Base-by-base conservation (phyloP, 106 monocot species). In the Vanilla planifolia region DNA sequence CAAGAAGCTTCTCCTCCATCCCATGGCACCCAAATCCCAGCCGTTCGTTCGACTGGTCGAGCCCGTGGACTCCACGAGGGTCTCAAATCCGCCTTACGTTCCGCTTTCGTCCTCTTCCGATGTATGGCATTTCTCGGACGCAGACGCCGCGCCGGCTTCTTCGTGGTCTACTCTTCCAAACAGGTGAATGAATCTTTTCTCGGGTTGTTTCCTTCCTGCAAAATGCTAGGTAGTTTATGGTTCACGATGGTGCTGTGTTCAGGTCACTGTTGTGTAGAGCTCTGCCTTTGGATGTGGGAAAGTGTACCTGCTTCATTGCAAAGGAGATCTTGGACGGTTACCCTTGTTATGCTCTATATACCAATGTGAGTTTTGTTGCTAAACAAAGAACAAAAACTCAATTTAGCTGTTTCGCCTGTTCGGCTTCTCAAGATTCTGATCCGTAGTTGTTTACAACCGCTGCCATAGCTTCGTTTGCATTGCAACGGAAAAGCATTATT, bases 161-260 rank as follows among this genome's bases (percentile, higher is more conserved):
- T 85, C 85, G 2, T 85, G 85, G 85, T 77, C 80, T 23, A 72
- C 85, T 47, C 79, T 85, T 15, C 80, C 80, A 22, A 85, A 85
- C 15, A 73, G 73, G 84, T 74, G 8, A 62, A n/a, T 45, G 3
- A 13, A 22, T 50, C 24, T 26, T 40, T 0, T 44, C 7, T 40
- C 7, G 1, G 24, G 4, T 25, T 16, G 26, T 25, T 24, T 34
- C 0, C 13, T 10, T 32, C 0, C 3, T 53, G n/a, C 0, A 0
- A 16, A 11, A 33, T 40, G 51, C 51, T 22, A 21, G 17, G 20
- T 8, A 29, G 48, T 59, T n/a, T 29, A n/a, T 26, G 26, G 9
- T 30, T 16, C 21, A 15, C 44, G 63, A 33, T 56, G 8, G 9
- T 35, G 8, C n/a, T 24, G 2, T 60, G 39, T 67, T 13, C 56